A percentile compares a stretch with the other conserved stretches of the same genome.
Conservation (phyloP, 208 protist species). For the Jaenimonas drosophilae region DNA sequence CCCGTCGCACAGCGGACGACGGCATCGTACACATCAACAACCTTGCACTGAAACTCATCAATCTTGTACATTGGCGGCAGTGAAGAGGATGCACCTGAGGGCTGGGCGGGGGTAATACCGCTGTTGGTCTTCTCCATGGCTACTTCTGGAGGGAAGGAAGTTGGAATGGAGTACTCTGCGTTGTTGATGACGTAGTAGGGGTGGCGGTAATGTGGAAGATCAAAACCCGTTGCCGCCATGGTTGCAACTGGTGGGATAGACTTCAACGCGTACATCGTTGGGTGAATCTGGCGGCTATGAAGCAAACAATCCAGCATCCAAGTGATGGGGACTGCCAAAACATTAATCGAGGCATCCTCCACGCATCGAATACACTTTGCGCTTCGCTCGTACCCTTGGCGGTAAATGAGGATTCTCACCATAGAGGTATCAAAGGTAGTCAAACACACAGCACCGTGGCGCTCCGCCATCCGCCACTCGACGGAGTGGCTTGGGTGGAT, state of each 20-base stretch:
- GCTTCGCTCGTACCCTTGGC: slow-evolving; percentile 84
- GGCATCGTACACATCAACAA: slow-evolving; percentile 54
- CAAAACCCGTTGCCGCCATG: slow-evolving; percentile 36
- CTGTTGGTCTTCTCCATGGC: slow-evolving; percentile 10
- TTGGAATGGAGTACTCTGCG: slow-evolving; percentile 65
- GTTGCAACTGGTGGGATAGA: slow-evolving; percentile 68
- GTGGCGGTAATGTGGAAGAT: slow-evolving; percentile 80
- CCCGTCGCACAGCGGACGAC: slow-evolving; percentile 22
- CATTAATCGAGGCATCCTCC: slow-evolving; percentile 29
- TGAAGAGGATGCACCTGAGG: slow-evolving; percentile 8
- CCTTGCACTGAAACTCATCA: slow-evolving; percentile 38
- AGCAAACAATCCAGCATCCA: slow-evolving; percentile 87
- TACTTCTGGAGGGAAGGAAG: slow-evolving; percentile 29
- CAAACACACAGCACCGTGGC: slow-evolving; percentile 70
- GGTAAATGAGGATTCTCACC: slow-evolving; percentile 72
- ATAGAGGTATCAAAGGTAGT: slow-evolving; percentile 37
- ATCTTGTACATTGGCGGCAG: slow-evolving; percentile 66
- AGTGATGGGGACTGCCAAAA: slow-evolving; percentile 61
- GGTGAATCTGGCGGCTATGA: slow-evolving; percentile 81
- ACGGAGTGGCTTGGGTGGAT: slow-evolving; percentile 78
- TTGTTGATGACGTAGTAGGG: slow-evolving; percentile 81
- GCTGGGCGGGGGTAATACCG: slow-evolving; percentile 11
- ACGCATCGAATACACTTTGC: slow-evolving; percentile 76
- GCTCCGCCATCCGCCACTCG: slow-evolving; percentile 88
- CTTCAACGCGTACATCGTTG: slow-evolving; percentile 50